Evolutionary conservation across 2,329 filamentous ascomycete species (phyloP), one percentile per base, ranked within the genome.

Genomic region (Juglanconis oblonga): DNA sequence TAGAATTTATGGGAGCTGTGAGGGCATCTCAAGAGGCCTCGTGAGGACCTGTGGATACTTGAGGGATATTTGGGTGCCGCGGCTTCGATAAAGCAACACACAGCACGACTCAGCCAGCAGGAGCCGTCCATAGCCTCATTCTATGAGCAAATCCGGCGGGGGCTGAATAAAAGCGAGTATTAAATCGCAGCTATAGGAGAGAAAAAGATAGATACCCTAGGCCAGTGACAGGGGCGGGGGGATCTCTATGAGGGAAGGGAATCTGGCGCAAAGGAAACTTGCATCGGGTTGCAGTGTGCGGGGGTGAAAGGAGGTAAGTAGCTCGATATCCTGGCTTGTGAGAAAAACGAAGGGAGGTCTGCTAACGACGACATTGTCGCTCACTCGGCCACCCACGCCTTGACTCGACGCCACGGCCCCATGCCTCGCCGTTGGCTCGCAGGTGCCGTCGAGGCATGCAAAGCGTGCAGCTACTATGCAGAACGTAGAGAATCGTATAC

Each of bases 31-130:
- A 32, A n/a, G 14, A 38, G 52, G 38, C 11, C 29, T 53, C 36
- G 29, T 38, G 52, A 44, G 40, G 38, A 33, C 36, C 13, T 53
- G 52, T 36, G 36, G 38, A 35, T 42, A 35, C 55, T 48, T 38
- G 59, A 59, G 59, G 59, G 52, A 62, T 62, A 62, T 62, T 62
- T 52, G 35, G 47, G 38, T 35, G 32, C 48, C 17, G 32, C 31
- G 5, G 35, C 35, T 4, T 13, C 17, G 6, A 40, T 49, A 33
- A 31, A 38, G 38, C 40, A 48, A 31, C 3, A 29, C 31, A 33
- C 33, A 5, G 13, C 42, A 40, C 35, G 58, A 51, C 48, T 60
- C 53, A 40, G 49, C 40, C 31, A 45, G 29, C 31, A 7, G 44
- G 54, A n/a, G 9, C 14, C 31, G 52, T 53, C 29, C 47, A 32